A percentile compares a stretch with the other conserved stretches of the same genome.
phyloP scores from a whole-genome alignment of 169 alveolate species.

The Cryptosporidium canis region DNA sequence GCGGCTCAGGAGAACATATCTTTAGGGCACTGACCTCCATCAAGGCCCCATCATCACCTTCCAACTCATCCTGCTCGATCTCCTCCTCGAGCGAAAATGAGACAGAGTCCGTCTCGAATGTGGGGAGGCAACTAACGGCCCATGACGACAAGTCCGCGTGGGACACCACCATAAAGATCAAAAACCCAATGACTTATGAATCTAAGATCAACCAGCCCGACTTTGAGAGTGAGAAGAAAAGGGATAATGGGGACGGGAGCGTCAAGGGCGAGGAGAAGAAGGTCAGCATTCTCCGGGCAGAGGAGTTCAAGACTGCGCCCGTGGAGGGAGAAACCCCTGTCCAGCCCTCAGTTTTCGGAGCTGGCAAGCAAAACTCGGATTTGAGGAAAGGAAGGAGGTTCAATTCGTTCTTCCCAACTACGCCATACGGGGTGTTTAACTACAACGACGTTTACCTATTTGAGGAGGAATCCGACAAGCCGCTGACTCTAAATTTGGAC shows the following conservation, averaged over 20 bases:
- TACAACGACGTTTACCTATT: constrained; percentile 29
- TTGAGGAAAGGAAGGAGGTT: not conserved
- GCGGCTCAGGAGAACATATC: constrained; percentile 16
- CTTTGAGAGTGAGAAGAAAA: not conserved
- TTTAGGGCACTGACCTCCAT: not conserved
- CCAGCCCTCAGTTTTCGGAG: not conserved
- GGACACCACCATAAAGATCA: constrained; percentile 31
- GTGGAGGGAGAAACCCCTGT: not conserved
- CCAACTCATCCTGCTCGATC: not conserved
- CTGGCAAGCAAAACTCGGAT: not conserved
- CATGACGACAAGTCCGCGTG: constrained; percentile 9
- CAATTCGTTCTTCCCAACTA: constrained; percentile 39
- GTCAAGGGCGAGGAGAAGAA: not conserved
- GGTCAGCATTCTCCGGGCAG: constrained; percentile 12
- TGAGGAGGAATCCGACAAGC: constrained; percentile 39
- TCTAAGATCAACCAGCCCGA: not conserved
- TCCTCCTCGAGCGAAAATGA: constrained; percentile 8
- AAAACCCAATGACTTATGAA: not conserved
- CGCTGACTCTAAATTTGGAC: constrained; percentile 18
- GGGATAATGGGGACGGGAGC: not conserved
- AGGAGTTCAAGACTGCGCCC: constrained; percentile 34
- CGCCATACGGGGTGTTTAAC: constrained; percentile 43
- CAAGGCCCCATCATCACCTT: not conserved
- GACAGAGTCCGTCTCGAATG: not conserved
- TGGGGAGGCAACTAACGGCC: not conserved